Conservation (phyloP, 805 yeast genomes). For the Wickerhamomyces queroliae region DNA sequence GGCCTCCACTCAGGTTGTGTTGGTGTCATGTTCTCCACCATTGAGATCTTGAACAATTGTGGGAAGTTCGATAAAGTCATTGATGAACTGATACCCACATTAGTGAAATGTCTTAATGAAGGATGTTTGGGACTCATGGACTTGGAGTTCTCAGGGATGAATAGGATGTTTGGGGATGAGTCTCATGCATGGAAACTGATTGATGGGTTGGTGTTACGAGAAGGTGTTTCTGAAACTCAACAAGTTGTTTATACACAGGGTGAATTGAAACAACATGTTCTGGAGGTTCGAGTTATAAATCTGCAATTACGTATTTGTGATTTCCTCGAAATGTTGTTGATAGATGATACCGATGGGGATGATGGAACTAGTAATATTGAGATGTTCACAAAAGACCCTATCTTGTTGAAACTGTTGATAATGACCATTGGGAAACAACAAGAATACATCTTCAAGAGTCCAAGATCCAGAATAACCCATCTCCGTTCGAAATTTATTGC, state of each 20-base stretch:
- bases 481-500: slow-evolving; percentile 16
- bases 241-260: slow-evolving; percentile 10
- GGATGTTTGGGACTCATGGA: slow-evolving; percentile 35
- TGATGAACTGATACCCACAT: slow-evolving; percentile 20
- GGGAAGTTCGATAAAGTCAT: slow-evolving; percentile 20
- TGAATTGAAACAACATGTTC: neutral
- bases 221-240: slow-evolving; percentile 5
- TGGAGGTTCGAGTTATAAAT: neutral
- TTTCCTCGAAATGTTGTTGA: slow-evolving; percentile 6
- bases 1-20: slow-evolving; percentile 13
- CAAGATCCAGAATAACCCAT: slow-evolving; percentile 18
- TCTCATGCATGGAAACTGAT: slow-evolving; percentile 32
- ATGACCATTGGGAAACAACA: slow-evolving; percentile 26
- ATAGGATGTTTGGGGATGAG: slow-evolving; percentile 48
- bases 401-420: slow-evolving; percentile 16
- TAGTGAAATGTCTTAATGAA: slow-evolving; percentile 32
- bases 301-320: neutral
- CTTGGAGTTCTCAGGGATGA: slow-evolving; percentile 47
- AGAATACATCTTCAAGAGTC: slow-evolving; percentile 22
- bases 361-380: slow-evolving; percentile 12
- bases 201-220: slow-evolving; percentile 31
- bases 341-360: too few relatives aligned
- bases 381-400: slow-evolving; percentile 19
- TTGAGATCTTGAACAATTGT: slow-evolving; percentile 47
- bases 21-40: slow-evolving; percentile 42